Base-by-base conservation (phyloP, 768 basidiomycete genomes). In the Candolleomyces aberdarensis region DNA sequence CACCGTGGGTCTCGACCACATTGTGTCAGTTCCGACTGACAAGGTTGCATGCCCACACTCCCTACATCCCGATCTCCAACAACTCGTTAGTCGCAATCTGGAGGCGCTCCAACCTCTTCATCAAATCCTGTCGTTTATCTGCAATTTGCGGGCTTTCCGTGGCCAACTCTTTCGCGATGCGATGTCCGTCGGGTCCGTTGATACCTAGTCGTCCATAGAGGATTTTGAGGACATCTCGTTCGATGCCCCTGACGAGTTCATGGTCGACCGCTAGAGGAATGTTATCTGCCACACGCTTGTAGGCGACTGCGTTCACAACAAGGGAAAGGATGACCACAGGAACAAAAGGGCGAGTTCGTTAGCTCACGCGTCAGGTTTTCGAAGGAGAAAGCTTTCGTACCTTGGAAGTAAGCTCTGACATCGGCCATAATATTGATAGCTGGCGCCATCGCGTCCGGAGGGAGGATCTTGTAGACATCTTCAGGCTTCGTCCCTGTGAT, bases 331-430 rank as follows among this genome's bases (percentile, higher is more conserved):
- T 26, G 26, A 26, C 26, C 26, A 26, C 26, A 26, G 26, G 36
- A 36, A 36, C 11, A 36, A 11, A 11, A 36, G 36, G 36, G 8
- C 6, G 11, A 36, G 36, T 5, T 5, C 36, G 36, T 36, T 11
- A 36, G 36, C 11, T 11, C 1, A 2, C 36, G 36, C 1, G 2
- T 36, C 36, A 36, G 36, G 36, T 8, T 11, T 36, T 36, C 11
- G 36, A 8, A 36, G 36, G 11, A 36, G 8, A 32, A 26, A 26
- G 26, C 26, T 26, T 26, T 39, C 65, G n/a, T 66, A 88, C 89
- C 89, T 78, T 90, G 86, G 70, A 91, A 91, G 64, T 91, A 90
- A 0, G 85, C 88, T 4, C 87, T 76, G 1, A 89, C 86, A 59
- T 85, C 80, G 0, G 87, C 86, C 87, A 91, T 90, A 65, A 91